A percentile compares a stretch with the other conserved stretches of the same genome.
phyloP scores from a whole-genome alignment of 148 eudicot species.

The Talinum fruticosum region DNA sequence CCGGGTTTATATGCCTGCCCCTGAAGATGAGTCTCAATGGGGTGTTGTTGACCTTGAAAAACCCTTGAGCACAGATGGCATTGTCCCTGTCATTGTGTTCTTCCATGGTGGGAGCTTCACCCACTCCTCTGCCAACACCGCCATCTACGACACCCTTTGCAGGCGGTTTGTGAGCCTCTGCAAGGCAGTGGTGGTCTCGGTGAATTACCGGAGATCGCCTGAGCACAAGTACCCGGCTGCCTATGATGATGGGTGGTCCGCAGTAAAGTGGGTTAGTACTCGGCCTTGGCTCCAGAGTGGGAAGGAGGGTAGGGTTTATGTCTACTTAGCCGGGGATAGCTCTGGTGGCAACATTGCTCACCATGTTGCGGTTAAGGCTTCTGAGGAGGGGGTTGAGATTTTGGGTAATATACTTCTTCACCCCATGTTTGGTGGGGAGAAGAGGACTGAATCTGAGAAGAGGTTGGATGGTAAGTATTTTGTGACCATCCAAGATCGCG shows the following conservation, averaged over 20 bases:
- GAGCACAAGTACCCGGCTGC: conserved; percentile 73
- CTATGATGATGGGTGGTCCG: conserved; percentile 79
- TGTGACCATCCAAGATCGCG: conserved; percentile 67
- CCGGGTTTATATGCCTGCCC: conserved; percentile 52
- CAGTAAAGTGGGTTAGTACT: conserved; percentile 69
- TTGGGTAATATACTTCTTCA: conserved; percentile 64
- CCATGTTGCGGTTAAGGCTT: conserved; percentile 68
- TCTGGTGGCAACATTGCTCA: conserved; percentile 90
- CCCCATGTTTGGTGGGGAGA: conserved; percentile 69
- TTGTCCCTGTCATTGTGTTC: conserved; percentile 71
- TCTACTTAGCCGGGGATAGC: conserved; percentile 79
- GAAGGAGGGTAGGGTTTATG: conserved; percentile 43
- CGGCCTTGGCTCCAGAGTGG: conserved; percentile 67
- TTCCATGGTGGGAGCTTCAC: conserved; percentile 88
- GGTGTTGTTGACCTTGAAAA: conserved; percentile 43
- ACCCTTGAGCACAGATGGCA: conserved; percentile 48
- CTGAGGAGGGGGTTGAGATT: conserved; percentile 54
- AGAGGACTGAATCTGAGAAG: conserved; percentile 57
- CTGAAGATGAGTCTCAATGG: conserved; percentile 28
- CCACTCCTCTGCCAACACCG: conserved; percentile 72
- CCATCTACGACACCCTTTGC: conserved; percentile 72
- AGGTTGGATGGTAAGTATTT: conserved; percentile 72
- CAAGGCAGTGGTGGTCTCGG: conserved; percentile 72
- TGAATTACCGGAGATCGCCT: conserved; percentile 69
- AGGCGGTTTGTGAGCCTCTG: conserved; percentile 59